These are phyloP conservation scores for Didymella exigua DNA, from an alignment of 2,329 filamentous ascomycete species.

Conservation along the genomic window DNA sequence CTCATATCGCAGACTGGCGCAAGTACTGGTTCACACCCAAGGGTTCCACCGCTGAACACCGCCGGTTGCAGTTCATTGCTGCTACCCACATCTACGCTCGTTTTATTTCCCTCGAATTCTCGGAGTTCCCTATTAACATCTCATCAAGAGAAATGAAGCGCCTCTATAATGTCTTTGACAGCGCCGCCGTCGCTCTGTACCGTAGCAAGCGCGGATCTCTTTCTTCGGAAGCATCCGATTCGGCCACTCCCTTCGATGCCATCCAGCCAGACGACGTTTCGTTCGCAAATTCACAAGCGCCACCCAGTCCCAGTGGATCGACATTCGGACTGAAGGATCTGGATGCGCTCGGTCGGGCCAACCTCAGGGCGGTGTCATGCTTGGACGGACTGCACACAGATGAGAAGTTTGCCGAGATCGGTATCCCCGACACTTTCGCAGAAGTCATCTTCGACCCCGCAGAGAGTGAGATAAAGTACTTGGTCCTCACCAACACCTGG, in stretches of 20 bases:
- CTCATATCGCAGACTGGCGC: conserved; percentile 42
- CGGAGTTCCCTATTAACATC: conserved; percentile 47
- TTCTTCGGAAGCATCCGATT: conserved; percentile 23
- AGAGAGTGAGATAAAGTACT: conserved; percentile 45
- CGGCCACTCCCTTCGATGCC: conserved; percentile 38
- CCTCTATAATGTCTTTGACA: conserved; percentile 36
- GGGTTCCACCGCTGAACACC: conserved; percentile 28
- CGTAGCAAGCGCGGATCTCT: conserved; percentile 26
- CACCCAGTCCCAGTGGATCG: conserved; percentile 23
- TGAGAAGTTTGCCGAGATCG: conserved; percentile 23
- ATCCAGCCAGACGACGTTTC: conserved; percentile 13
- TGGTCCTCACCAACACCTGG: conserved; percentile 46
- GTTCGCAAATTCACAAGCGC: conserved; percentile 2
- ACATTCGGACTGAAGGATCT: conserved; percentile 29
- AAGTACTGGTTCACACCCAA: conserved; percentile 36
- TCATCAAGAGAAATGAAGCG: conserved; percentile 37
- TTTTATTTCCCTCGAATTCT: conserved; percentile 42
- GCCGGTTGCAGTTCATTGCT: conserved; percentile 35
- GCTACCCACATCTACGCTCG: conserved; percentile 42
- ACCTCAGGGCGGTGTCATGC: conserved; percentile 33
- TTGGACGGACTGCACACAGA: conserved; percentile 27
- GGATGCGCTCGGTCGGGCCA: conserved; percentile 36
- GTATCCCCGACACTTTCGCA: conserved; percentile 34
- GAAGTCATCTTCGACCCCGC: conserved; percentile 39
- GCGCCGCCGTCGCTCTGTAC: conserved; percentile 28